Evolutionary conservation across 1,139 yeast genomes (phyloP).

Genomic region (Nakaseomyces glabratus): DNA sequence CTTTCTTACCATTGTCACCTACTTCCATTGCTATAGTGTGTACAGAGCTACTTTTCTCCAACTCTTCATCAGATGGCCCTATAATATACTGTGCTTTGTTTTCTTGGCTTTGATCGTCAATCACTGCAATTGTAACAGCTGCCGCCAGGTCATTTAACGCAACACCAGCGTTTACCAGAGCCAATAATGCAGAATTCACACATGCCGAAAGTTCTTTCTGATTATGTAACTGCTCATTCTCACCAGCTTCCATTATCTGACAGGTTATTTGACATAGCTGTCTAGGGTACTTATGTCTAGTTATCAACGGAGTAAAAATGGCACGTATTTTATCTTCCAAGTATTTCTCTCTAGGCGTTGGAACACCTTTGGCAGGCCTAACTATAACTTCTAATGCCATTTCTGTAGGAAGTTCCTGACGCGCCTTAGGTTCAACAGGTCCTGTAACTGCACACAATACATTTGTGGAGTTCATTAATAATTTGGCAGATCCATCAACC

Average conservation of each 20-base stretch:
- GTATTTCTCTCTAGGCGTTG: slow-evolving; percentile 67
- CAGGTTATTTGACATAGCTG: slow-evolving; percentile 77
- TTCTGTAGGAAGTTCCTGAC: slow-evolving; percentile 77
- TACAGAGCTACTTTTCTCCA: slow-evolving; percentile 43
- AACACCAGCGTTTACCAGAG: slow-evolving; percentile 72
- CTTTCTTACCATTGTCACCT: slow-evolving; percentile 36
- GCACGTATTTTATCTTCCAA: slow-evolving; percentile 63
- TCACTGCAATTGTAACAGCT: slow-evolving; percentile 42
- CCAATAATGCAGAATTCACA: slow-evolving; percentile 62
- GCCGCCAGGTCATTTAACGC: slow-evolving; percentile 56
- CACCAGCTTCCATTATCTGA: slow-evolving; percentile 66
- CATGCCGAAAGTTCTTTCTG: slow-evolving; percentile 58
- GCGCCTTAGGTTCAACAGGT: slow-evolving; percentile 75
- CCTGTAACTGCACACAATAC: slow-evolving; percentile 77
- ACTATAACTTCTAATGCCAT: slow-evolving; percentile 75
- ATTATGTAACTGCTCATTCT: slow-evolving; percentile 32
- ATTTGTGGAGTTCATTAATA: slow-evolving; percentile 43
- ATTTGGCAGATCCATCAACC: slow-evolving; percentile 75
- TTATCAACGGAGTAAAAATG: slow-evolving; percentile 52
- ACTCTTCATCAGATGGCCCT: slow-evolving; percentile 38
- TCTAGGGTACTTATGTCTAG: slow-evolving; percentile 68
- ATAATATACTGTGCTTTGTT: slow-evolving; percentile 19
- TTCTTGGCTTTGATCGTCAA: slow-evolving; percentile 29
- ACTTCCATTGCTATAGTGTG: slow-evolving; percentile 63
- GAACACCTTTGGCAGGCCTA: slow-evolving; percentile 67